These are phyloP conservation scores for Golubevia pallescens DNA, from an alignment of 1,284 basidiomycete genomes.

Conservation along the genomic window DNA sequence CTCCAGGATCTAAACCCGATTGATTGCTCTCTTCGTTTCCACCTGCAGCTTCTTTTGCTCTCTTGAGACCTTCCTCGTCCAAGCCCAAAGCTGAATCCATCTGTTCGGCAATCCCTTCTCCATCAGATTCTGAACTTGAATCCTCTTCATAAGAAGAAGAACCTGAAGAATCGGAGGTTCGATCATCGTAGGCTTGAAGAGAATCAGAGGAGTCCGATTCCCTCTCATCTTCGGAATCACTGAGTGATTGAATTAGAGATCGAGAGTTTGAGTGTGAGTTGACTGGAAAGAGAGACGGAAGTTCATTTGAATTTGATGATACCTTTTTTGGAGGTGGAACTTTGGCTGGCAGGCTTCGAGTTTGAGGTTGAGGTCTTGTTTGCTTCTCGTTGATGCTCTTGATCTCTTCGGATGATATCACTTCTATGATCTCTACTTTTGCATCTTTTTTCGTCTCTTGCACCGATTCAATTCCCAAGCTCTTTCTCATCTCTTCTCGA, in stretches of 20 bases:
- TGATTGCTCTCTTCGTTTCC: background rate
- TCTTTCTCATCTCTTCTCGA: background rate
- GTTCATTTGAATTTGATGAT: constrained; percentile 4
- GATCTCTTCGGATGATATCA: background rate
- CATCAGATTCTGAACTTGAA: constrained; percentile 8
- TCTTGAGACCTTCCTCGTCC: constrained; percentile 7
- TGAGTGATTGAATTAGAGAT: constrained; percentile 25
- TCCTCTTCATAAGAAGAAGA: constrained; percentile 16
- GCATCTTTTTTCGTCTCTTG: background rate
- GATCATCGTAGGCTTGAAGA: constrained; percentile 8
- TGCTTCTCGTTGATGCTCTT: background rate
- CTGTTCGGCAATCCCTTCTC: background rate
- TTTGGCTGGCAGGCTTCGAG: background rate
- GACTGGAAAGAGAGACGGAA: constrained; percentile 14
- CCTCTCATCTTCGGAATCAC: constrained; percentile 7
- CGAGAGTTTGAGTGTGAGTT: background rate
- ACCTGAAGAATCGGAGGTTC: background rate
- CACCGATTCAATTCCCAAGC: too few relatives aligned
- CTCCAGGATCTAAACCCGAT: constrained; percentile 6
- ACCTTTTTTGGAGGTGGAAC: background rate
- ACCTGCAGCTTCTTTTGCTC: background rate
- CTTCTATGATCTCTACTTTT: background rate
- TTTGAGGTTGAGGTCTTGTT: too few relatives aligned
- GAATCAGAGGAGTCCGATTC: constrained; percentile 5
- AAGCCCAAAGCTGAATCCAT: constrained; percentile 2